Evolutionary conservation across 73 alveolate genomes (phyloP).

Genomic region (Paramecium caudatum): DNA sequence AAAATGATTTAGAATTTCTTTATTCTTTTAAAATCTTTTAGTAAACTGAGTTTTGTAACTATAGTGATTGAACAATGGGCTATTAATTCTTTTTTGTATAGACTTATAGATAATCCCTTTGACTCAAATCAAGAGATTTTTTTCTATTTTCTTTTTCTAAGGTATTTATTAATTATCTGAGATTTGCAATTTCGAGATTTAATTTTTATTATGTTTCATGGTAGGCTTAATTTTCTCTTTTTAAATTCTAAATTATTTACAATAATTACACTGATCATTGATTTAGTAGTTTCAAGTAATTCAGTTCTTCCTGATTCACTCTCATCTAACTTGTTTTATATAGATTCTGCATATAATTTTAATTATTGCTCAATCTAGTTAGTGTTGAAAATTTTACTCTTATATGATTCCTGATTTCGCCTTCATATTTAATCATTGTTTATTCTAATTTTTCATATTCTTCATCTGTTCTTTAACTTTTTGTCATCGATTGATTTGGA

Average conservation of each 20-base stretch:
- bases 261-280: slow-evolving; percentile 13
- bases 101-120: neutral
- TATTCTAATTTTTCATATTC: slow-evolving; percentile 60
- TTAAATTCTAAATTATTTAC: neutral
- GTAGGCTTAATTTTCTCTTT: slow-evolving; percentile 38
- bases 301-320: slow-evolving; percentile 14
- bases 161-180: neutral
- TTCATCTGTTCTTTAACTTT: neutral
- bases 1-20: slow-evolving; percentile 35
- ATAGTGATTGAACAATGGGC: neutral
- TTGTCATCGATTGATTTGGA: neutral
- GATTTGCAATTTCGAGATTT: neutral
- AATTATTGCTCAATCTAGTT: slow-evolving; percentile 44
- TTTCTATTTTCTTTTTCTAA: slow-evolving; percentile 22
- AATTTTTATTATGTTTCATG: slow-evolving; percentile 2
- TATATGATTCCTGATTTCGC: slow-evolving; percentile 53
- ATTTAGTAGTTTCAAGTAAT: slow-evolving; percentile 26
- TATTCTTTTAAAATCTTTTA: neutral
- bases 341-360: slow-evolving; percentile 52
- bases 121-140: neutral
- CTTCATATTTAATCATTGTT: slow-evolving; percentile 1
- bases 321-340: slow-evolving; percentile 38
- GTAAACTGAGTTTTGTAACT: neutral
- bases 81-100: neutral
- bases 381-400: slow-evolving; percentile 3